Conservation (phyloP, 345 rosid species). For the Sisymbrium altissimum region DNA sequence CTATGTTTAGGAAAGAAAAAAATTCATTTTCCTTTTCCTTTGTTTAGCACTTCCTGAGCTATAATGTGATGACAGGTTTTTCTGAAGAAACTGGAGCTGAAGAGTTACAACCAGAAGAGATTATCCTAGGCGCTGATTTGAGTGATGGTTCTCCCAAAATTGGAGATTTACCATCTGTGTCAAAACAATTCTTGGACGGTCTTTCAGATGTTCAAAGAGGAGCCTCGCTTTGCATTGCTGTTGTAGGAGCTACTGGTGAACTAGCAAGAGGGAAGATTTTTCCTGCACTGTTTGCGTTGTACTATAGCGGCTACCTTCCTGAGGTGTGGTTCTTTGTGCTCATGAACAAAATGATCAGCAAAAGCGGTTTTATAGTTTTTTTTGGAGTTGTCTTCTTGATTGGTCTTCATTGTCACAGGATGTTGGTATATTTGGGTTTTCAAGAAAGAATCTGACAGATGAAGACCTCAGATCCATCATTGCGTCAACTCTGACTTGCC, state of each 20-base stretch:
- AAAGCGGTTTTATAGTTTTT: not conserved
- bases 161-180: not conserved
- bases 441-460: constrained; percentile 66
- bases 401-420: constrained; percentile 43
- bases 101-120: constrained; percentile 24
- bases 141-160: not conserved
- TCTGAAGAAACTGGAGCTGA: constrained; percentile 10
- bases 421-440: constrained; percentile 64
- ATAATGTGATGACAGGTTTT: constrained; percentile 26
- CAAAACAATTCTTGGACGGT: constrained; percentile 22
- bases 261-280: constrained; percentile 63
- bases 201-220: constrained; percentile 30
- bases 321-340: constrained; percentile 45
- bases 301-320: constrained; percentile 72
- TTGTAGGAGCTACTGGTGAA: constrained; percentile 78
- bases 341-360: not conserved
- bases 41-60: not conserved
- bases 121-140: constrained; percentile 8
- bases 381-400: not conserved
- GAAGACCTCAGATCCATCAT: constrained; percentile 67
- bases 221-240: constrained; percentile 66
- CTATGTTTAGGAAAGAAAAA: constrained; percentile 14
- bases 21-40: not conserved
- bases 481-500: constrained; percentile 68
- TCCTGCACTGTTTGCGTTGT: constrained; percentile 74